These are phyloP conservation scores for Senna tora DNA, from an alignment of 306 rosid genomes.

Conservation along the genomic window DNA sequence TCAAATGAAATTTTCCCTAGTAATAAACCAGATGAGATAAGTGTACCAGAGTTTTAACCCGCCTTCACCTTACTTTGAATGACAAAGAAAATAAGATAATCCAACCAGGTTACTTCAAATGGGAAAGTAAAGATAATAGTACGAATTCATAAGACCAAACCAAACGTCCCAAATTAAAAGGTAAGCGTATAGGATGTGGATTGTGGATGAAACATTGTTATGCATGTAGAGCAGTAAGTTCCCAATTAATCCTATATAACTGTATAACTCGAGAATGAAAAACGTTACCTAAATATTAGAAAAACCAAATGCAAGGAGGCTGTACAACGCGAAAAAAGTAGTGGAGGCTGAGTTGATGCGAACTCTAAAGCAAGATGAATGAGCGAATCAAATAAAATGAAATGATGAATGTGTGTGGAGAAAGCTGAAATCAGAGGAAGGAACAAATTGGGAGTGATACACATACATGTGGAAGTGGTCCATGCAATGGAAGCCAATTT, in stretches of 20 bases:
- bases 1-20: no score
- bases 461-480: conserved; percentile 63
- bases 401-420: conserved; percentile 40
- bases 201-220: conserved; percentile 16
- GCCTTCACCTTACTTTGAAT: neutral
- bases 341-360: neutral
- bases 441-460: conserved; percentile 34
- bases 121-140: conserved; percentile 11
- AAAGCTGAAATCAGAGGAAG: conserved; percentile 31
- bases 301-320: conserved; percentile 36
- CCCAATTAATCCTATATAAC: neutral
- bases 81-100: neutral
- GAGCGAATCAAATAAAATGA: conserved; percentile 19
- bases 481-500: conserved; percentile 47
- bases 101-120: neutral
- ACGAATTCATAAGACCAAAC: conserved; percentile 18
- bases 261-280: conserved; percentile 33
- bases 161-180: conserved; percentile 3
- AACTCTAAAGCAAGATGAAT: neutral
- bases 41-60: neutral
- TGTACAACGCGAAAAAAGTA: conserved; percentile 6
- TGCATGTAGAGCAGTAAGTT: conserved; percentile 4
- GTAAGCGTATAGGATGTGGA: conserved; percentile 22
- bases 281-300: conserved; percentile 34
- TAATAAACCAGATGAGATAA: conserved; percentile 1